These are phyloP conservation scores for Aureobasidium sp. DNA, from an alignment of 2,329 filamentous ascomycete species.

Conservation along the genomic window DNA sequence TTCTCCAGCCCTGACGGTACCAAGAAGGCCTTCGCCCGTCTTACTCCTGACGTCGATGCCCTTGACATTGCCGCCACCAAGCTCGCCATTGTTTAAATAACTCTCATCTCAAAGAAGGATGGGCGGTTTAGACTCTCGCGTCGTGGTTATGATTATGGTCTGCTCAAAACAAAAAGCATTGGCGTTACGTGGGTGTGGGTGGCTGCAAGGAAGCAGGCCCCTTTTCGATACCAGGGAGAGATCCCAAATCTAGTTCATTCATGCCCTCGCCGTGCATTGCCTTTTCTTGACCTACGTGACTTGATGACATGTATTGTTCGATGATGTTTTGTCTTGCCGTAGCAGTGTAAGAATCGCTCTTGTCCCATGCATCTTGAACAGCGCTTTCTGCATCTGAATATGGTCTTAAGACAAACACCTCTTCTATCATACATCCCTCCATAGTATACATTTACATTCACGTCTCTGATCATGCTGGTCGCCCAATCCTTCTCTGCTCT, in stretches of 20 bases:
- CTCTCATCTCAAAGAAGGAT: background rate
- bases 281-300: background rate
- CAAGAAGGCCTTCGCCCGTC: slow-evolving; percentile 97
- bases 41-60: slow-evolving; percentile 94
- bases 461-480: background rate
- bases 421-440: slow-evolving; percentile 5
- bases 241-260: slow-evolving; percentile 12
- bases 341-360: background rate
- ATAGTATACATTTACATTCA: slow-evolving; percentile 4
- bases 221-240: slow-evolving; percentile 6
- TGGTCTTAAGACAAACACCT: background rate
- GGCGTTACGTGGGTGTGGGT: slow-evolving; percentile 10
- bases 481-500: background rate
- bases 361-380: background rate
- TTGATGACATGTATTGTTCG: background rate
- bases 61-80: slow-evolving; percentile 99
- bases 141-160: slow-evolving; percentile 9
- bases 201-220: slow-evolving; percentile 13
- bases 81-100: slow-evolving; percentile 83
- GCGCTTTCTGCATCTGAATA: background rate
- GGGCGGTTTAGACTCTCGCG: background rate
- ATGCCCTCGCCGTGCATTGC: slow-evolving; percentile 11
- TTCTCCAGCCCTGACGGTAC: slow-evolving; percentile 71
- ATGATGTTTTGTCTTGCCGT: background rate
- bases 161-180: slow-evolving; percentile 13